phyloP scores from a whole-genome alignment of 1,284 basidiomycete genomes.

The Salmacisia buchloeana region DNA sequence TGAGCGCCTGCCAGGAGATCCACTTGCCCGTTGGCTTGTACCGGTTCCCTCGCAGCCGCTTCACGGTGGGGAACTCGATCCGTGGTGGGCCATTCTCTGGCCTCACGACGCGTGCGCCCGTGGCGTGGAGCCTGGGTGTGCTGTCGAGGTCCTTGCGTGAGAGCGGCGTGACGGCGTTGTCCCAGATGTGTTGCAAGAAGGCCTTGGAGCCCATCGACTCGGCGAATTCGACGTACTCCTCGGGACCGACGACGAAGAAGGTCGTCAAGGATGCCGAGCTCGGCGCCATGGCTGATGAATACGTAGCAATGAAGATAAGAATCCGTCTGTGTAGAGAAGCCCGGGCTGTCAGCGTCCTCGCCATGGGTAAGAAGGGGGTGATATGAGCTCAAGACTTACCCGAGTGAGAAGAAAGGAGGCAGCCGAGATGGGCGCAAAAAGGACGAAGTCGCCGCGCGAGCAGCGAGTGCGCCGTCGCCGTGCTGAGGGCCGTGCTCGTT shows the following conservation, averaged over 20 bases:
- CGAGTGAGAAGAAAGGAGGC: no score
- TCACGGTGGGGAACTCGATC: conserved; percentile 31
- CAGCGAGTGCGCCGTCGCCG: no score
- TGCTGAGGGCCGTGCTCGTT: no score
- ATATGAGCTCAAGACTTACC: no score
- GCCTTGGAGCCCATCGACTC: conserved; percentile 27
- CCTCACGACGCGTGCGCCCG: conserved; percentile 22
- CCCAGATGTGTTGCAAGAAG: conserved; percentile 34
- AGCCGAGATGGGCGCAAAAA: no score
- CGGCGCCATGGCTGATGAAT: neutral
- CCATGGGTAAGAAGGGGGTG: no score
- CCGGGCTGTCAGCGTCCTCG: no score
- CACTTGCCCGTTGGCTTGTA: conserved; percentile 26
- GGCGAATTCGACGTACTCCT: conserved; percentile 35
- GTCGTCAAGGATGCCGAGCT: conserved; percentile 29
- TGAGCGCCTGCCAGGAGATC: conserved; percentile 30
- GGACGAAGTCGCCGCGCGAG: no score
- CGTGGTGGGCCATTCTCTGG: conserved; percentile 16
- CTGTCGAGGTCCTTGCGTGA: conserved; percentile 15
- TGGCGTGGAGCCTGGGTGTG: conserved; percentile 18
- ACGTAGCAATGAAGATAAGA: neutral
- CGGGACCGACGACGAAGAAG: conserved; percentile 30
- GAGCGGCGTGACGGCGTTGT: conserved; percentile 20
- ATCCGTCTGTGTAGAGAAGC: no score
- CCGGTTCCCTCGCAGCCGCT: conserved; percentile 23